Conservation (phyloP, 73 alveolate species). For the Paraurostyla sp. region DNA sequence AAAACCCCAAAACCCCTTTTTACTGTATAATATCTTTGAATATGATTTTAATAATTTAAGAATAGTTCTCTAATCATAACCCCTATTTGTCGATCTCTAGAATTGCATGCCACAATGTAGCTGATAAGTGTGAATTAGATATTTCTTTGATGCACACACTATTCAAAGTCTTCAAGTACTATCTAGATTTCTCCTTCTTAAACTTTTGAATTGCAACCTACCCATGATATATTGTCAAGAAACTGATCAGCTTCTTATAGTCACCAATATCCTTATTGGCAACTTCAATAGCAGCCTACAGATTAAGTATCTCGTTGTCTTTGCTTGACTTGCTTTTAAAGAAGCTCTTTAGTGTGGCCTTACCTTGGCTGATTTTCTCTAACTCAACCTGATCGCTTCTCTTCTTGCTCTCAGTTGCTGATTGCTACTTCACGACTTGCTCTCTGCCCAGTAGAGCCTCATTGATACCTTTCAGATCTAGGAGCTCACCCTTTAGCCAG, state of each 20-base stretch:
- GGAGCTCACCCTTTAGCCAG: not conserved
- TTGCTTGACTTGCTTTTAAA: slow-evolving; percentile 3
- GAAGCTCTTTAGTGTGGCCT: slow-evolving; percentile 43
- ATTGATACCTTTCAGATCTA: not conserved
- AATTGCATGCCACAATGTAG: not conserved
- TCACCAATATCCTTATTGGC: not conserved
- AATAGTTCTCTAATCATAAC: no score
- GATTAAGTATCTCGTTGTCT: not conserved
- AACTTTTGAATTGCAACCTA: not conserved
- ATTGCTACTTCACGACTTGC: not conserved
- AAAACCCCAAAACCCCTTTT: no score
- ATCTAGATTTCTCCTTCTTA: not conserved
- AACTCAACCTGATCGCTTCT: slow-evolving; percentile 37
- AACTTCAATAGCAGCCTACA: not conserved
- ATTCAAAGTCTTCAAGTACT: not conserved
- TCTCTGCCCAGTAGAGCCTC: slow-evolving; percentile 9
- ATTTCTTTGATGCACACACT: not conserved
- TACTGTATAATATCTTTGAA: no score
- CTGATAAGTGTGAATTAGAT: not conserved
- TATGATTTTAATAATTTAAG: no score
- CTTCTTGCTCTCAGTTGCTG: slow-evolving; percentile 27
- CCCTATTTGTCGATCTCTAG: not conserved
- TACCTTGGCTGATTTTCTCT: slow-evolving; percentile 56
- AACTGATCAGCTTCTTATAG: not conserved
- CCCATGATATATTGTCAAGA: not conserved